These are phyloP conservation scores for Spathaspora boniae DNA, from an alignment of 805 yeast species.

Conservation along the genomic window DNA sequence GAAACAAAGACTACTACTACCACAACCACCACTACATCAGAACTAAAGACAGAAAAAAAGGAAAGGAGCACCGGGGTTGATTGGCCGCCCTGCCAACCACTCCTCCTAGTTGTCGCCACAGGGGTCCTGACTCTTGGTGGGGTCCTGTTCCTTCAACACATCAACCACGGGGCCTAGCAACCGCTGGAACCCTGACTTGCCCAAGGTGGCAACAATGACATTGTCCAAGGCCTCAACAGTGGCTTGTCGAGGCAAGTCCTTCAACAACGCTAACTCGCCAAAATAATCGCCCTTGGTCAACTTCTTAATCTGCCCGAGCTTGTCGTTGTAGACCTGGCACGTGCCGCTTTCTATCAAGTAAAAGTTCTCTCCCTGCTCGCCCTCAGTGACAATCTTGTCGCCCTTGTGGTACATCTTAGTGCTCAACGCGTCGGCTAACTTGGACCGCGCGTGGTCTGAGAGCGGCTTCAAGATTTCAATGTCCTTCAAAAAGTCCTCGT, in stretches of 20 bases:
- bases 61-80: too few relatives aligned
- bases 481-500: slow-evolving; percentile 82
- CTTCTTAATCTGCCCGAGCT: slow-evolving; percentile 56
- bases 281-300: slow-evolving; percentile 85
- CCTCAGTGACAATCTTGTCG: slow-evolving; percentile 74
- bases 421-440: slow-evolving; percentile 90
- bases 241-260: slow-evolving; percentile 92
- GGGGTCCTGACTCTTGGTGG: slow-evolving; percentile 39
- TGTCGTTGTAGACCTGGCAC: slow-evolving; percentile 67
- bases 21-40: too few relatives aligned
- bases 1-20: too few relatives aligned
- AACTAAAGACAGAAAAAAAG: too few relatives aligned
- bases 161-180: slow-evolving; percentile 93
- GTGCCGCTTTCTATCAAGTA: slow-evolving; percentile 64
- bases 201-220: slow-evolving; percentile 87
- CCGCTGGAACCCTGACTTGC: slow-evolving; percentile 90
- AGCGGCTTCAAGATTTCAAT: slow-evolving; percentile 77
- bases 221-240: slow-evolving; percentile 74
- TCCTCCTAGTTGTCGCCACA: too few relatives aligned
- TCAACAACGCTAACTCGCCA: slow-evolving; percentile 91
- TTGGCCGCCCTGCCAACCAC: too few relatives aligned
- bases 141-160: slow-evolving; percentile 81
- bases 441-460: slow-evolving; percentile 77
- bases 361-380: slow-evolving; percentile 57
- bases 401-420: slow-evolving; percentile 72